Evolutionary conservation across 495 filamentous ascomycete species (phyloP), one percentile per base, ranked within the genome.

Genomic region (Xylona heveae): DNA sequence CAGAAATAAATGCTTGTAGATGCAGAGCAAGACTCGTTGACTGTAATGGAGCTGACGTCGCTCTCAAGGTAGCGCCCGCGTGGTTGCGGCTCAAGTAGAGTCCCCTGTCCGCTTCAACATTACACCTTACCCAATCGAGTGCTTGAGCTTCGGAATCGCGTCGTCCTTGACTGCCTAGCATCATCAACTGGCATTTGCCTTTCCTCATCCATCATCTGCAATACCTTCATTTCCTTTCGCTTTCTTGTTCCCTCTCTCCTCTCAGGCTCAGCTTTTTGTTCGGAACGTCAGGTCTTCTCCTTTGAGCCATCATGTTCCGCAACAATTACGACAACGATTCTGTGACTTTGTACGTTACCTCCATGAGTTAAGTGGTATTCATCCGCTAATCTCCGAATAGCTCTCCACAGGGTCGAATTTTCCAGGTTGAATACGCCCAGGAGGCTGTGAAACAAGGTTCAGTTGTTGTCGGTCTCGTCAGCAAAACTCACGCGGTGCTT

Each of bases 241-340:
- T n/a, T n/a, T n/a, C n/a, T n/a, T n/a, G n/a, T n/a, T n/a, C n/a
- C n/a, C n/a, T n/a, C n/a, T n/a, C n/a, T n/a, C n/a, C n/a, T n/a
- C n/a, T n/a, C n/a, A n/a, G n/a, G n/a, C n/a, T n/a, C n/a, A n/a
- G n/a, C n/a, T n/a, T n/a, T n/a, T n/a, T n/a, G n/a, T n/a, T n/a
- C n/a, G n/a, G n/a, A n/a, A n/a, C n/a, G n/a, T n/a, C n/a, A n/a
- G n/a, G n/a, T n/a, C n/a, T n/a, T n/a, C n/a, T n/a, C n/a, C n/a
- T n/a, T 24, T n/a, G 21, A 27, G 14, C 6, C 59, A 71, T 49
- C 38, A 97, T 97, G 88, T 97, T 97, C 64, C 70, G 88, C 58
- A 97, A 97, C 63, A 94, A 95, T 59, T 97, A 97, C 66, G 88
- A 97, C 61, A 97, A 95, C 68, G 88, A 97, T 61, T 84, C 83